phyloP scores from a whole-genome alignment of 805 yeast genomes.

The Schwanniomyces vanrijiae region DNA sequence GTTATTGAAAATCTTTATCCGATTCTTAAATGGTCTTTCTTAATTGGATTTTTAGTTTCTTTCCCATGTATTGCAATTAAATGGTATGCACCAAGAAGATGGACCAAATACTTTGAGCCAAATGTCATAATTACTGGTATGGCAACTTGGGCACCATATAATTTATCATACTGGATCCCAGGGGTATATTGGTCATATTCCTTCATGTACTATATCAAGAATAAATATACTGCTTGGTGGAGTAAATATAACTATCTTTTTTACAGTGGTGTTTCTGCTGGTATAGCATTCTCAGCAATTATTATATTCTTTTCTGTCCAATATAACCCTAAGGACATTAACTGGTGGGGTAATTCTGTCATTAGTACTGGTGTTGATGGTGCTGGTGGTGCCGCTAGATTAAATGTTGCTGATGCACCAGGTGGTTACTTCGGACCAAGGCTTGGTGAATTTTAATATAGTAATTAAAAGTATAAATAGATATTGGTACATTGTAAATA shows the following conservation, averaged over 20 bases:
- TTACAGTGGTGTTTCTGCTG: conserved; percentile 46
- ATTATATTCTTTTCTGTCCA: conserved; percentile 33
- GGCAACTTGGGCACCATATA: conserved; percentile 60
- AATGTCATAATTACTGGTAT: conserved; percentile 40
- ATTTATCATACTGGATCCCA: conserved; percentile 55
- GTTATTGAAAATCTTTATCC: conserved; percentile 39
- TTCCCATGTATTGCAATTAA: conserved; percentile 24
- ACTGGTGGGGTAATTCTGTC: conserved; percentile 71
- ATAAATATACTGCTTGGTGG: conserved; percentile 44
- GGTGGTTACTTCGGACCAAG: conserved; percentile 38
- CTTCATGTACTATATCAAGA: conserved; percentile 41
- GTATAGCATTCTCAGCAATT: conserved; percentile 41
- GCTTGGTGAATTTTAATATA: conserved; percentile 11
- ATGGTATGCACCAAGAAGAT: conserved; percentile 40
- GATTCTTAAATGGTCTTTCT: conserved; percentile 51
- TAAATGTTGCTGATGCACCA: conserved; percentile 22
- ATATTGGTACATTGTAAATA: too few species aligned
- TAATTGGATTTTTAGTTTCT: conserved; percentile 44
- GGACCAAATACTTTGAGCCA: conserved; percentile 36
- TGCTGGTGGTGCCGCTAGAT: conserved; percentile 6
- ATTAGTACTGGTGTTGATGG: conserved; percentile 13
- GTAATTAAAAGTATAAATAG: not conserved
- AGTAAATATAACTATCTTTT: conserved; percentile 45
- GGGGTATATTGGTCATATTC: conserved; percentile 49
- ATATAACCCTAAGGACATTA: conserved; percentile 12